phyloP scores from a whole-genome alignment of 2,329 filamentous ascomycete species.

The Aspergillus floridensis region DNA sequence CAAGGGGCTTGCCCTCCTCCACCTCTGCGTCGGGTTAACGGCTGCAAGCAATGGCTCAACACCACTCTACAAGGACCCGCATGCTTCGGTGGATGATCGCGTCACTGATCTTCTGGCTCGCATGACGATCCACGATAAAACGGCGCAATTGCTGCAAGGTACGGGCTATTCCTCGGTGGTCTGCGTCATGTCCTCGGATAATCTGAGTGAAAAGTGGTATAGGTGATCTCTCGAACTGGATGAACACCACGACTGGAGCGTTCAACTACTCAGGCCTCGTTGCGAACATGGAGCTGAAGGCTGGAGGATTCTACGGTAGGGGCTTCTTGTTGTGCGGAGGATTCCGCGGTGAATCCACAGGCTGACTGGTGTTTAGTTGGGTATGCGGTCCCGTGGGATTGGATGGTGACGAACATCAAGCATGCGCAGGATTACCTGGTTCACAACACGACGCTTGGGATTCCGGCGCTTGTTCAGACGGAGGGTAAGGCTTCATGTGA shows the following conservation, averaged over 20 bases:
- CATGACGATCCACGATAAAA: slow-evolving; percentile 75
- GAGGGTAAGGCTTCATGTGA: slow-evolving; percentile 51
- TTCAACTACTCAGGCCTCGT: slow-evolving; percentile 67
- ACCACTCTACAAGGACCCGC: slow-evolving; percentile 60
- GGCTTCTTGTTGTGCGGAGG: not conserved
- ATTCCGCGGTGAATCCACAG: not conserved
- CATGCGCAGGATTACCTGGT: slow-evolving; percentile 67
- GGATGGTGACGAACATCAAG: slow-evolving; percentile 62
- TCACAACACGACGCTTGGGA: slow-evolving; percentile 65
- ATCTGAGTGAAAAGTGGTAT: not conserved
- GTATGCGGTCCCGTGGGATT: slow-evolving; percentile 62
- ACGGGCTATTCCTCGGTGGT: not conserved
- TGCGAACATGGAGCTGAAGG: slow-evolving; percentile 63
- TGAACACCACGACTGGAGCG: slow-evolving; percentile 64
- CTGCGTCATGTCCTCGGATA: not conserved
- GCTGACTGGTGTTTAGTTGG: slow-evolving; percentile 49
- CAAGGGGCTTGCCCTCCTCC: slow-evolving; percentile 26
- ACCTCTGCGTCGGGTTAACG: slow-evolving; percentile 21
- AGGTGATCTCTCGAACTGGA: slow-evolving; percentile 70
- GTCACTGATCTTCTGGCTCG: slow-evolving; percentile 66
- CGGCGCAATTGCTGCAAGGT: slow-evolving; percentile 64
- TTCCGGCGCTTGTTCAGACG: slow-evolving; percentile 70
- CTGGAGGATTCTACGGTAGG: slow-evolving; percentile 63
- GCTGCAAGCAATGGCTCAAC: slow-evolving; percentile 18
- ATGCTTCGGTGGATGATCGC: slow-evolving; percentile 61